Evolutionary conservation across 306 rosid species (phyloP), one percentile per base, ranked within the genome.

Genomic region (Fagus crenata): DNA sequence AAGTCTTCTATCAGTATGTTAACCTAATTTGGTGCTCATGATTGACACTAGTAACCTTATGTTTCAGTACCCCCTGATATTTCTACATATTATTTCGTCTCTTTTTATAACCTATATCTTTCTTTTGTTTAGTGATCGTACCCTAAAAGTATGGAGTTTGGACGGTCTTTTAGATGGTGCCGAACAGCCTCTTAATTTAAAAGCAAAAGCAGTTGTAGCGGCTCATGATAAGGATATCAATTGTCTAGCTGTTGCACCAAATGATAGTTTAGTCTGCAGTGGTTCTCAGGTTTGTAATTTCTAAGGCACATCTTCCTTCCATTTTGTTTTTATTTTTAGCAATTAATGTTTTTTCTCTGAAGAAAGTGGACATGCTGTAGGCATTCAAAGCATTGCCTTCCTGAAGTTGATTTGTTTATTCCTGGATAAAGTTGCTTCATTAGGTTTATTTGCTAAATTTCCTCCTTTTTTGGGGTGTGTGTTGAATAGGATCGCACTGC

Each of bases 221-320:
- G 98, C 98, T 75, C 98, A 95, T n/a, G 97, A 88, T 80, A 92
- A 90, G 85, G 98, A 95, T 86, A 95, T 95, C 77, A 95, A 95
- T 86, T 87, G 96, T 77, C 84, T 95, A 65, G 97, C 98, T 79
- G 84, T 95, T 83, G 93, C 98, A 78, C 98, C 98, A 59, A 92
- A 95, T 82, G 98, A 95, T 86, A 88, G 91, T 81, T 87, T 95
- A 82, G 91, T 87, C 69, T 95, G 98, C 75, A 95, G 98, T 77
- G 98, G 98, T 73, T 95, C 98, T 49, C 96, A 95, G 98, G 98
- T 92, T 79, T 74, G 91, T 83, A 81, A 49, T 71, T 51, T 67
- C 7, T 65, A 65, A 81, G 68, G 32, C 72, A 65, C 37, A 63
- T 54, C 46, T 75, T 71, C 72, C 39, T 72, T 64, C n/a, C 75